Evolutionary conservation across 2,329 filamentous ascomycete species (phyloP).

Genomic region (Fusarium sp.): DNA sequence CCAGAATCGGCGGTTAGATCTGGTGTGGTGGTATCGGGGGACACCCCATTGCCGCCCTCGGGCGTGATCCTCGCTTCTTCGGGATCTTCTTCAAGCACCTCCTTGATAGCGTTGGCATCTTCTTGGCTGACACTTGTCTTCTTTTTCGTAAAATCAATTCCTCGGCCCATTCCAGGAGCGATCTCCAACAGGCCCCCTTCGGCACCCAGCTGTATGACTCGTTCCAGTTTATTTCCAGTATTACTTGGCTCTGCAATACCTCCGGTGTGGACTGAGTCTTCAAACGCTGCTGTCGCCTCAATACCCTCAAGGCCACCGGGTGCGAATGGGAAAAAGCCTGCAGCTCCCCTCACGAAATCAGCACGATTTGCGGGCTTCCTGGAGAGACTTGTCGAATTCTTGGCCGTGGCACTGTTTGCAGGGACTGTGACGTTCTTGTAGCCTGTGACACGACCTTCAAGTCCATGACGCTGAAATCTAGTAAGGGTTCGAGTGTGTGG

Average conservation of each 20-base stretch:
- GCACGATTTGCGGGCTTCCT: constrained; percentile 87
- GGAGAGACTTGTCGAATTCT: constrained; percentile 91
- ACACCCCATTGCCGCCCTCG: constrained; percentile 48
- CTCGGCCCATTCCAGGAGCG: constrained; percentile 84
- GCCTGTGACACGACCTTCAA: constrained; percentile 91
- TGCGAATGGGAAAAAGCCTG: constrained; percentile 94
- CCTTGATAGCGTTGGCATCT: constrained; percentile 76
- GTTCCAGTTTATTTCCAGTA: constrained; percentile 74
- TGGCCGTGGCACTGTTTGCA: constrained; percentile 88
- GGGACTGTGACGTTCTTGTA: constrained; percentile 96
- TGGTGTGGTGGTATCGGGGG: constrained; percentile 38
- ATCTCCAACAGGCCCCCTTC: constrained; percentile 83
- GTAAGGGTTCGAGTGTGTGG: constrained; percentile 96
- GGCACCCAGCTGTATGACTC: constrained; percentile 83
- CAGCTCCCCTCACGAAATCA: constrained; percentile 92
- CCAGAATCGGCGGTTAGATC: constrained; percentile 52
- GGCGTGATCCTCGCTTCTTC: constrained; percentile 52
- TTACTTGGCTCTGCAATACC: constrained; percentile 55
- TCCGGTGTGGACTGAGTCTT: constrained; percentile 76
- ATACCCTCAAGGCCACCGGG: constrained; percentile 90
- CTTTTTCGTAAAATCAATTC: constrained; percentile 76
- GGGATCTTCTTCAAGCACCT: constrained; percentile 67
- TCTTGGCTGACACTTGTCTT: constrained; percentile 68
- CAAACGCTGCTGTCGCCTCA: constrained; percentile 84
- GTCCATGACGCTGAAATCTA: constrained; percentile 88